Conservation (phyloP, 2,329 filamentous ascomycete genomes). For the Paramyrothecium sp. region DNA sequence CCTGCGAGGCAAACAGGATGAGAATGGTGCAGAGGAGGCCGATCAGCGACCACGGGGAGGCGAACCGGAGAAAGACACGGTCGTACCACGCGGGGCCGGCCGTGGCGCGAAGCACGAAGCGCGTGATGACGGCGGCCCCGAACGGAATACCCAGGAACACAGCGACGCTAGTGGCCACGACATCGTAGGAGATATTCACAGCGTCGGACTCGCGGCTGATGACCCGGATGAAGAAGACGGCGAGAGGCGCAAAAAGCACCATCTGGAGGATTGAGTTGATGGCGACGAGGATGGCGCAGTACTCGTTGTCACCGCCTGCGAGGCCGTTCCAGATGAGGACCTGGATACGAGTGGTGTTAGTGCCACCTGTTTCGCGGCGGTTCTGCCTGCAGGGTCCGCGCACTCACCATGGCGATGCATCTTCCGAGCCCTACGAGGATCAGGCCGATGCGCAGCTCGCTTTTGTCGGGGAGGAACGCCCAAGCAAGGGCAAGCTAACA, state of each 20-base stretch:
- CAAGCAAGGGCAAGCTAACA: slow-evolving; percentile 67
- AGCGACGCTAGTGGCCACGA: slow-evolving; percentile 75
- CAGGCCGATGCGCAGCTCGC: slow-evolving; percentile 60
- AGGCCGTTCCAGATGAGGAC: slow-evolving; percentile 69
- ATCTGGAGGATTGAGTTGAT: slow-evolving; percentile 75
- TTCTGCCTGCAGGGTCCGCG: too few species aligned
- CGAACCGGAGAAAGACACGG: slow-evolving; percentile 63
- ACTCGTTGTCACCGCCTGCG: slow-evolving; percentile 75
- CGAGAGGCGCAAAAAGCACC: slow-evolving; percentile 68
- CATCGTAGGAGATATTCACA: slow-evolving; percentile 49
- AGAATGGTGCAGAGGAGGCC: slow-evolving; percentile 86
- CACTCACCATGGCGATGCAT: slow-evolving; percentile 93
- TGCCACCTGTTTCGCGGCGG: too few species aligned
- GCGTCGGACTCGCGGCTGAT: slow-evolving; percentile 54
- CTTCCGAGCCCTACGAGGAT: slow-evolving; percentile 81
- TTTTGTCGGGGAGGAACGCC: slow-evolving; percentile 62
- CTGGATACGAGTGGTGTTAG: too few species aligned
- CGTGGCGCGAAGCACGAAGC: slow-evolving; percentile 57
- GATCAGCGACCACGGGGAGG: slow-evolving; percentile 74
- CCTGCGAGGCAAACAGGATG: slow-evolving; percentile 82
- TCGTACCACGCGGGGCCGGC: slow-evolving; percentile 64
- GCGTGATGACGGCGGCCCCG: slow-evolving; percentile 74
- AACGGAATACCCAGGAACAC: slow-evolving; percentile 86
- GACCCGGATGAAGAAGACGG: slow-evolving; percentile 67
- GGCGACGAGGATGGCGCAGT: slow-evolving; percentile 78